Percentiles rank a stretch among this genome's conserved stretches.
phyloP scores from a whole-genome alignment of 106 monocot species.

The Acorus gramineus region DNA sequence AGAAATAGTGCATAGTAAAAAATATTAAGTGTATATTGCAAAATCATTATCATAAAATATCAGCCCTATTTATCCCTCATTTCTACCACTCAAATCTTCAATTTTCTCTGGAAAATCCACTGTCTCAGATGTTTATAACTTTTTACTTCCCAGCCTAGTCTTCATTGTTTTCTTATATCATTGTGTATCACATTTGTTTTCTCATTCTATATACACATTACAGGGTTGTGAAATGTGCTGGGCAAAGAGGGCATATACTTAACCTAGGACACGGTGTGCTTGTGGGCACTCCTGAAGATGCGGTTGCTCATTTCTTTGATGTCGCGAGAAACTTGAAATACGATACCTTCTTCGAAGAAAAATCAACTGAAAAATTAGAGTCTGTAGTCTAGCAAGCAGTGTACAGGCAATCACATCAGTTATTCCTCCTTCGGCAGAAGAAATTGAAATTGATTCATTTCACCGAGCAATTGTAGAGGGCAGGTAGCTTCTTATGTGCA shows the following conservation, averaged over 20 bases:
- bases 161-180: background rate
- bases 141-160: background rate
- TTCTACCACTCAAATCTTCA: too few relatives aligned
- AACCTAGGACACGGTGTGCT: conserved; percentile 95
- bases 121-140: too few relatives aligned
- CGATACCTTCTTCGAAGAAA: conserved; percentile 46
- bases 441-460: too few relatives aligned
- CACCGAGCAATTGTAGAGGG: too few relatives aligned
- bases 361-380: conserved; percentile 23
- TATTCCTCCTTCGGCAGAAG: too few relatives aligned
- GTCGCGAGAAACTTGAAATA: conserved; percentile 70
- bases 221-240: conserved; percentile 84
- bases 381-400: conserved; percentile 3
- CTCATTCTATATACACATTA: background rate
- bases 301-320: conserved; percentile 94
- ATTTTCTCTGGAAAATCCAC: too few relatives aligned
- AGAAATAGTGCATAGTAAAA: too few relatives aligned
- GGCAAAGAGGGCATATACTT: conserved; percentile 72
- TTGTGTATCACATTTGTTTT: background rate
- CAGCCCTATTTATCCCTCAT: too few relatives aligned
- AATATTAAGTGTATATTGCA: too few relatives aligned
- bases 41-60: too few relatives aligned
- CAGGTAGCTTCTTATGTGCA: too few relatives aligned
- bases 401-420: too few relatives aligned
- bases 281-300: conserved; percentile 82